Evolutionary conservation across 306 rosid species (phyloP).

Genomic region (Rubus parviflorus): DNA sequence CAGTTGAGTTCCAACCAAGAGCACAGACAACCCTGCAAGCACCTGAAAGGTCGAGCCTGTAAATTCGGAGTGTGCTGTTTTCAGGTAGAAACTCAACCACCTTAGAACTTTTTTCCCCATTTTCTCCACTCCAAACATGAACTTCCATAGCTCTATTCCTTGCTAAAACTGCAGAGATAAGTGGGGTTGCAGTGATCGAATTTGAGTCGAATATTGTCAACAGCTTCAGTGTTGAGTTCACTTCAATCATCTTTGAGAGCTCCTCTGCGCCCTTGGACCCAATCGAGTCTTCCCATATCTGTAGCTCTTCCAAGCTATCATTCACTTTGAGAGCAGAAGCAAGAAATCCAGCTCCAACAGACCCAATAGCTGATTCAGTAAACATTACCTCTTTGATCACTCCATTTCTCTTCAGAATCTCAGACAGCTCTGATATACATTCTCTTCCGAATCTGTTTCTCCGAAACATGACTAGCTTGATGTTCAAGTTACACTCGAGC

Average conservation of each 20-base stretch:
- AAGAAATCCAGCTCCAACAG: conserved; percentile 62
- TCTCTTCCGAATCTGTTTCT: conserved; percentile 60
- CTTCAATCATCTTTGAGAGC: conserved; percentile 93
- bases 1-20: conserved; percentile 78
- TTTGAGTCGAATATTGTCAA: conserved; percentile 72
- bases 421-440: conserved; percentile 50
- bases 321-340: conserved; percentile 77
- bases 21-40: conserved; percentile 81
- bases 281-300: conserved; percentile 93
- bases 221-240: conserved; percentile 66
- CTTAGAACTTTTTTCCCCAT: conserved; percentile 63
- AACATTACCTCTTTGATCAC: conserved; percentile 78
- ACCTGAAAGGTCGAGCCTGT: conserved; percentile 63
- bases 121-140: conserved; percentile 84
- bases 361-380: conserved; percentile 70
- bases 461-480: conserved; percentile 56
- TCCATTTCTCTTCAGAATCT: conserved; percentile 48
- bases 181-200: conserved; percentile 73
- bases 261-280: conserved; percentile 95
- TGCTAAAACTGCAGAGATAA: conserved; percentile 81
- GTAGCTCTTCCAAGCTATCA: conserved; percentile 72
- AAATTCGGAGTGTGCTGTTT: conserved; percentile 63
- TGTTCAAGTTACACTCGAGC: conserved; percentile 39
- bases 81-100: conserved; percentile 90
- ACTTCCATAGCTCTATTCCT: conserved; percentile 79